Conservation (phyloP, 2,329 filamentous ascomycete genomes). For the Colletotrichum plurivorum region DNA sequence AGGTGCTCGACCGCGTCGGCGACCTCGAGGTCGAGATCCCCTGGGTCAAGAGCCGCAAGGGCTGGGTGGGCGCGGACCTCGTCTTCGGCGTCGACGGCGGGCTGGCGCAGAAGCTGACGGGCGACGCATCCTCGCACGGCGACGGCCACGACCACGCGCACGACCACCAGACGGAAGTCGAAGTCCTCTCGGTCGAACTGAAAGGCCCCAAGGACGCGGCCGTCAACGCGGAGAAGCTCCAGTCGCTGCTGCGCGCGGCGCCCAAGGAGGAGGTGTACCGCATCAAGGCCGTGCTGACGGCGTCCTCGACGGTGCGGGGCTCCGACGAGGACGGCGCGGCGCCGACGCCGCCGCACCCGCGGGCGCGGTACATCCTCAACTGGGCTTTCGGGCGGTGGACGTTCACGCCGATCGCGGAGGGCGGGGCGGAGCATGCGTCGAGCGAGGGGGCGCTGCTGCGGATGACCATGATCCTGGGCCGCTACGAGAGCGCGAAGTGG, state of each 20-base stretch:
- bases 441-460: slow-evolving; percentile 71
- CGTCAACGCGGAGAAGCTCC: slow-evolving; percentile 73
- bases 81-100: slow-evolving; percentile 91
- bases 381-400: slow-evolving; percentile 99
- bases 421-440: slow-evolving; percentile 65
- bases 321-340: slow-evolving; percentile 64
- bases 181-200: slow-evolving; percentile 88
- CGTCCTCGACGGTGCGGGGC: slow-evolving; percentile 60
- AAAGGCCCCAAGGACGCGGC: slow-evolving; percentile 56
- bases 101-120: slow-evolving; percentile 71
- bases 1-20: slow-evolving; percentile 82
- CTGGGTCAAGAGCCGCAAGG: slow-evolving; percentile 87
- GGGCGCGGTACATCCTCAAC: slow-evolving; percentile 86
- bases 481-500: slow-evolving; percentile 83
- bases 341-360: slow-evolving; percentile 46
- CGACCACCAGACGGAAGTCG: slow-evolving; percentile 87
- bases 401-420: slow-evolving; percentile 73
- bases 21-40: slow-evolving; percentile 86
- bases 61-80: slow-evolving; percentile 82
- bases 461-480: slow-evolving; percentile 82
- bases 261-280: slow-evolving; percentile 96
- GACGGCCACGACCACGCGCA: slow-evolving; percentile 59
- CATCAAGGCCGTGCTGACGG: slow-evolving; percentile 81
- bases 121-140: slow-evolving; percentile 53
- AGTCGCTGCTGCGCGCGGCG: slow-evolving; percentile 77